A percentile compares a stretch with the other conserved stretches of the same genome.
These are phyloP conservation scores for Alternaria sp. DNA, from an alignment of 2,329 filamentous ascomycete genomes.

Conservation along the genomic window DNA sequence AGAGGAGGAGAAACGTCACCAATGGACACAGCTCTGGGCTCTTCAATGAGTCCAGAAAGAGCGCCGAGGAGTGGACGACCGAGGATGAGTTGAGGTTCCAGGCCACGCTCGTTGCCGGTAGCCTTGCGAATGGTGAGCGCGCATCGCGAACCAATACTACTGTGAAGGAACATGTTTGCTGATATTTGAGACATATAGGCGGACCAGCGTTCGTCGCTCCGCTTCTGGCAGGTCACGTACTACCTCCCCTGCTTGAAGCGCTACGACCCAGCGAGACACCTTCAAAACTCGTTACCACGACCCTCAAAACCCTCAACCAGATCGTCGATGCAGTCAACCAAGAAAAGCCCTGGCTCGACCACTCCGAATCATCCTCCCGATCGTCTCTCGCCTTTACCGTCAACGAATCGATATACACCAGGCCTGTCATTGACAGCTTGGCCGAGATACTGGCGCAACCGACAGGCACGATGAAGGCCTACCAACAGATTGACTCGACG, in stretches of 20 bases:
- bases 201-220: constrained; percentile 80
- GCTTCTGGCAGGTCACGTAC: constrained; percentile 69
- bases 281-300: constrained; percentile 71
- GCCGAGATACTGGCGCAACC: constrained; percentile 69
- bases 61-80: constrained; percentile 55
- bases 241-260: constrained; percentile 73
- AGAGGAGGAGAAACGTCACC: constrained; percentile 57
- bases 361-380: constrained; percentile 59
- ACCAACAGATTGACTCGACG: constrained; percentile 68
- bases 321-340: constrained; percentile 70
- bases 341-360: constrained; percentile 58
- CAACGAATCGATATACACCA: constrained; percentile 64
- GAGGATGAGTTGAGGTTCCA: constrained; percentile 76
- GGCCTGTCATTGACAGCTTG: constrained; percentile 67
- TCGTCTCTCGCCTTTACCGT: constrained; percentile 56
- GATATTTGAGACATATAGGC: constrained; percentile 57
- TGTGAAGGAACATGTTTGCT: constrained; percentile 16
- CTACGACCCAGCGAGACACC: constrained; percentile 71
- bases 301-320: constrained; percentile 75
- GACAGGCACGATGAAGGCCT: constrained; percentile 58
- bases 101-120: constrained; percentile 82
- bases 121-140: constrained; percentile 77
- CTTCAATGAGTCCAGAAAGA: constrained; percentile 11
- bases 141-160: neutral
- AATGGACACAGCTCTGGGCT: constrained; percentile 17